These are phyloP conservation scores for Kalmanozyma brasiliensis DNA, from an alignment of 1,284 basidiomycete genomes.

Conservation along the genomic window DNA sequence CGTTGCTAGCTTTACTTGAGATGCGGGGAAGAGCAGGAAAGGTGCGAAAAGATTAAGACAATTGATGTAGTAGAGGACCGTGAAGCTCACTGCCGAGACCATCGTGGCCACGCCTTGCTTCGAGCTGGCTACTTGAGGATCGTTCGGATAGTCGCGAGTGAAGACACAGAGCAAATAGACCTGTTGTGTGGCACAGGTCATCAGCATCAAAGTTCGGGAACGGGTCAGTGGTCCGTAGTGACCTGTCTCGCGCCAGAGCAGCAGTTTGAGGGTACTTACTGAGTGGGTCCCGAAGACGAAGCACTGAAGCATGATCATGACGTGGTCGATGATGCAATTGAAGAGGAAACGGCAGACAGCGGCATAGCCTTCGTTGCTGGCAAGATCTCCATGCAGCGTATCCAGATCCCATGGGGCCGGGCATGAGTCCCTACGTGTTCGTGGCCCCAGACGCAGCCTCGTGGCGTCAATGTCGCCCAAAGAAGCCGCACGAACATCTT, in stretches of 20 bases:
- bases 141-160: conserved; percentile 4
- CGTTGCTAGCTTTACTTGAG: conserved; percentile 31
- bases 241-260: no score
- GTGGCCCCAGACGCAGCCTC: conserved; percentile 7
- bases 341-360: conserved; percentile 33
- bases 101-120: conserved; percentile 3
- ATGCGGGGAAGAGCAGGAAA: conserved; percentile 28
- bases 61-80: conserved; percentile 28
- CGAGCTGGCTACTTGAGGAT: conserved; percentile 8
- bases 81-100: conserved; percentile 14
- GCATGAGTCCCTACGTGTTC: not conserved
- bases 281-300: conserved; percentile 18
- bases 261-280: conserved; percentile 15
- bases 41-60: conserved; percentile 35
- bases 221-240: no score
- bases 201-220: no score
- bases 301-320: conserved; percentile 24
- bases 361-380: conserved; percentile 24
- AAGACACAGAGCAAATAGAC: conserved; percentile 4
- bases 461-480: no score
- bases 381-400: conserved; percentile 18
- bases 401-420: conserved; percentile 4
- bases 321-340: conserved; percentile 41
- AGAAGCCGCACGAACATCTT: not conserved
- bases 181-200: not conserved